Evolutionary conservation across 108 stramenopile genomes (phyloP), one percentile per base, ranked within the genome.

Genomic region (Cyclotella cryptica): DNA sequence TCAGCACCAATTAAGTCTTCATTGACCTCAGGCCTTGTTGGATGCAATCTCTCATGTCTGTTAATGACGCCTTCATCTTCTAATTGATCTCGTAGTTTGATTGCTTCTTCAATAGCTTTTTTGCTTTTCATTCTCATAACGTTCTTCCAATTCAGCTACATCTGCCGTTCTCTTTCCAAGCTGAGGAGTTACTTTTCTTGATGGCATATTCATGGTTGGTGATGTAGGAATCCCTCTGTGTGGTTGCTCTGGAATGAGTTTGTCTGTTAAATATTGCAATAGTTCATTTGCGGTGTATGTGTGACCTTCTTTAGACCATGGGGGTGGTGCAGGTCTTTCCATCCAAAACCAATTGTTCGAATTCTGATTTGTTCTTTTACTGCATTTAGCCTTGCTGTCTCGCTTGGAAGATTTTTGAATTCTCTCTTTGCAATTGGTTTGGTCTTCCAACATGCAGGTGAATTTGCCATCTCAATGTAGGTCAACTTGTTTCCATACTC

Each of bases 171-270:
- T 58, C 24, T 21, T 24, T 26, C 57, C 57, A 26, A 58, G 57
- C 57, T 58, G 57, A 21, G 57, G 57, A 26, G 22, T 13, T 21
- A 14, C 13, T 58, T 58, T 58, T 58, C 57, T 17, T 7, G 57
- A 58, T 58, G 57, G 57, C 57, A 58, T 21, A 26, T 21, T 58
- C 57, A 58, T 58, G 26, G 22, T 28, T 58, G 57, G 57, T 28
- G 22, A 13, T 21, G 22, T 21, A 26, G 57, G 57, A 28, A 58
- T 58, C 13, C 57, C 57, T 26, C 57, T 17, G 22, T 46, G 18
- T 46, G 10, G 45, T 26, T 44, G 22, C 21, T 26, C 65, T 46
- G 65, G 24, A n/a, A 66, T 44, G 26, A 43, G 14, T 8, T 21
- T 46, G 2, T 24, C 57, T 1, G 22, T 28, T 22, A 66, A 22